These are phyloP conservation scores for Candida cerambycidarum DNA, from an alignment of 805 yeast genomes.

Conservation along the genomic window DNA sequence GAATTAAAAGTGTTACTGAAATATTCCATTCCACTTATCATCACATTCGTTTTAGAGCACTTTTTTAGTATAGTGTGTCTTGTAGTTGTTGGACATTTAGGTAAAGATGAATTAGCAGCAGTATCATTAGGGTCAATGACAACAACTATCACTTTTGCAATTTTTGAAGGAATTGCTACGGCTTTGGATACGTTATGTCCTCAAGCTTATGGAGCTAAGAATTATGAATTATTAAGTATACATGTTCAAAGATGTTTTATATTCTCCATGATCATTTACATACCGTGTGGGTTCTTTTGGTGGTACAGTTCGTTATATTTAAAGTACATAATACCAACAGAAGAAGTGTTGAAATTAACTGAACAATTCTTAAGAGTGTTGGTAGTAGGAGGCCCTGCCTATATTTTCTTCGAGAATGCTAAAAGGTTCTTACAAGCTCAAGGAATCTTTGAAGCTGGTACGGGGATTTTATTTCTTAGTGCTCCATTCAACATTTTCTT, in stretches of 20 bases:
- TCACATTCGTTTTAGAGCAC: conserved; percentile 45
- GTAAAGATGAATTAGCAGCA: conserved; percentile 46
- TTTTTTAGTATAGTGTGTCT: conserved; percentile 43
- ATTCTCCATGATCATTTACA: conserved; percentile 32
- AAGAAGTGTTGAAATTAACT: conserved; percentile 36
- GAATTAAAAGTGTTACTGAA: conserved; percentile 30
- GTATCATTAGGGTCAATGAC: conserved; percentile 47
- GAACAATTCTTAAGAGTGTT: conserved; percentile 33
- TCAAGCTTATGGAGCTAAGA: conserved; percentile 46
- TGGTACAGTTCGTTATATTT: conserved; percentile 35
- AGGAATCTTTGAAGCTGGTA: conserved; percentile 49
- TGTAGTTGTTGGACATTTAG: conserved; percentile 46
- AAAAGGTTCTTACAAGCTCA: conserved; percentile 47
- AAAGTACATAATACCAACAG: conserved; percentile 29
- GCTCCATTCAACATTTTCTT: conserved; percentile 43
- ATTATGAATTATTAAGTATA: conserved; percentile 34
- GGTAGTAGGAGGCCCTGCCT: conserved; percentile 42
- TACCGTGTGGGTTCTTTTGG: conserved; percentile 43
- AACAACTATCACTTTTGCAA: conserved; percentile 43
- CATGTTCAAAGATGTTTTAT: conserved; percentile 40
- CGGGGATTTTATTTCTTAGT: conserved; percentile 40
- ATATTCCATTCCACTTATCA: conserved; percentile 39
- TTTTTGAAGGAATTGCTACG: conserved; percentile 48
- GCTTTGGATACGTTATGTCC: conserved; percentile 47
- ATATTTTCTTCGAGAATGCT: conserved; percentile 41